Percentiles rank a stretch among this genome's conserved stretches.
Conservation (phyloP, 495 filamentous ascomycete genomes). For the Thermothielavioides terrestris region DNA sequence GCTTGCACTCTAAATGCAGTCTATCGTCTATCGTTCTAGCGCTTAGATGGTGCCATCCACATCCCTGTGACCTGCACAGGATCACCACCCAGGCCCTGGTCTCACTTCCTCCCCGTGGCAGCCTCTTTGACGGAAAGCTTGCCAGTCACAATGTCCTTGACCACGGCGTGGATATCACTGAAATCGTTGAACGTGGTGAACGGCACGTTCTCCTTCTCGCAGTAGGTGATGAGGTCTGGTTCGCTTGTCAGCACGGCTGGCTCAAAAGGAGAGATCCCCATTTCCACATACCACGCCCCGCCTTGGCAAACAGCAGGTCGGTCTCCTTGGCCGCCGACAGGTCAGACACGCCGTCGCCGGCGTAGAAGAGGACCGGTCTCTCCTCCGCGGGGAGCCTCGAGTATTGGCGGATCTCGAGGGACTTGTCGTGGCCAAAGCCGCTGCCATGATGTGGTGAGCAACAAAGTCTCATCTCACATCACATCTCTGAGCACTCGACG, state of each 20-base stretch:
- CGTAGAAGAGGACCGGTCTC: conserved; percentile 75
- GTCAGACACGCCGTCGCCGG: conserved; percentile 85
- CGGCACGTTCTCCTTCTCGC: conserved; percentile 65
- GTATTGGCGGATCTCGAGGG: conserved; percentile 75
- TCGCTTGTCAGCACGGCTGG: background rate
- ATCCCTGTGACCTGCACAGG: background rate
- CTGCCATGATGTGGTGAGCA: conserved; percentile 32
- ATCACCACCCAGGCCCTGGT: too few relatives aligned
- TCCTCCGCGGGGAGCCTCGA: conserved; percentile 54
- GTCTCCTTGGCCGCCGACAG: conserved; percentile 81
- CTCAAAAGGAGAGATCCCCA: background rate
- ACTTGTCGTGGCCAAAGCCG: conserved; percentile 90
- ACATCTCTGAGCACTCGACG: background rate
- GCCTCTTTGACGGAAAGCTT: conserved; percentile 41
- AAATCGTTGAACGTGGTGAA: conserved; percentile 79
- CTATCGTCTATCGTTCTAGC: conserved; percentile 36
- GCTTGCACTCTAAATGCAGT: too few relatives aligned
- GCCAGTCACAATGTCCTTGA: conserved; percentile 62
- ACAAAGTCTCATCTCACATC: too few relatives aligned
- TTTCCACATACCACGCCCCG: conserved; percentile 60
- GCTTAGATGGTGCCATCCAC: background rate
- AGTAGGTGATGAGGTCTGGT: conserved; percentile 72
- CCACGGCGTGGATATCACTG: conserved; percentile 60
- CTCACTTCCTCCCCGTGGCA: conserved; percentile 26
- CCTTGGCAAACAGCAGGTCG: conserved; percentile 84